These are phyloP conservation scores for Wickerhamomyces silvicola DNA, from an alignment of 805 yeast species.

Conservation along the genomic window DNA sequence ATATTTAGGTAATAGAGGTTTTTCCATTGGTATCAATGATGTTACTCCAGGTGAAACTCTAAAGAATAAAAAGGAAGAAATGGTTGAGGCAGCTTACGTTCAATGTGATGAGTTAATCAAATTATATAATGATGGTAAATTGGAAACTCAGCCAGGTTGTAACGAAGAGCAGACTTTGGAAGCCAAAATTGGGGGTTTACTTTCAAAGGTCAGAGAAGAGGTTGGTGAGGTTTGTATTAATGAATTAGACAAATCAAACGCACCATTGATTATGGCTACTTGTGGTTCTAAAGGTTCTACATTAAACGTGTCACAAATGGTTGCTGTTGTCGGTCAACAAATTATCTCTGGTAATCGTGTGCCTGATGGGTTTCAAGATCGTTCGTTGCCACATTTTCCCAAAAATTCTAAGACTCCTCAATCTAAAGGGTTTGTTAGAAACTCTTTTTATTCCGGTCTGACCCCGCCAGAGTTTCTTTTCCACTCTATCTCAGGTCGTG, in stretches of 20 bases:
- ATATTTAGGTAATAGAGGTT: constrained; percentile 89
- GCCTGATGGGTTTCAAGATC: constrained; percentile 99
- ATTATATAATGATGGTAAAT: constrained; percentile 70
- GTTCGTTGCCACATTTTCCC: constrained; percentile 94
- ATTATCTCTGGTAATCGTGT: constrained; percentile 98
- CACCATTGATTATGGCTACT: constrained; percentile 97
- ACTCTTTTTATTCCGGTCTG: constrained; percentile 89
- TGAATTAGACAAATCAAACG: constrained; percentile 84
- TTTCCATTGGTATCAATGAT: constrained; percentile 94
- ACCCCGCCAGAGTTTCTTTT: constrained; percentile 95
- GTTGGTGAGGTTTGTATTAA: constrained; percentile 97
- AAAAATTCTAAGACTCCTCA: constrained; percentile 96
- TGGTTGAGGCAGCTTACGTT: constrained; percentile 86
- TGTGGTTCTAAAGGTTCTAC: constrained; percentile 99
- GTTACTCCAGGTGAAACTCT: constrained; percentile 88
- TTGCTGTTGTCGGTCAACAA: constrained; percentile 99
- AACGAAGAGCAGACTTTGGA: constrained; percentile 97
- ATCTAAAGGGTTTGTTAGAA: constrained; percentile 94
- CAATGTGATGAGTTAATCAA: constrained; percentile 89
- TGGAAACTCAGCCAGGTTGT: constrained; percentile 99
- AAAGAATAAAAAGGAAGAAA: constrained; percentile 68
- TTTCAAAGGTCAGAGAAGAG: constrained; percentile 97
- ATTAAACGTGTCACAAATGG: constrained; percentile 97
- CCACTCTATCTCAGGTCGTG: constrained; percentile 99
- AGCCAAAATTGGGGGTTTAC: constrained; percentile 92